Conservation (phyloP, 169 alveolate species). For the Plasmodium vinckei region DNA sequence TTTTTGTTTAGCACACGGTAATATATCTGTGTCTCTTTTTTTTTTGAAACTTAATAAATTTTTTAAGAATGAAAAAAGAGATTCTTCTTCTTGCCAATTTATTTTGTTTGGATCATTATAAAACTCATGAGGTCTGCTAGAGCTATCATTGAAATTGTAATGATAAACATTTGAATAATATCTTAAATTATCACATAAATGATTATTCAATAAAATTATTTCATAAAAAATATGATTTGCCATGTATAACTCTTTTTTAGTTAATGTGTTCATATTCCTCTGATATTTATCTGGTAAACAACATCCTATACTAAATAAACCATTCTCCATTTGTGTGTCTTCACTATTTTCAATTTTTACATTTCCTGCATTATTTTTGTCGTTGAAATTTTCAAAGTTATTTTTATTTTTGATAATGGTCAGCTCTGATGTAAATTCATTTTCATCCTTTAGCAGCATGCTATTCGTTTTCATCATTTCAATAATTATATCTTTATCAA, state of each 20-base stretch:
- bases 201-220: slow-evolving; percentile 55
- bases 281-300: slow-evolving; percentile 70
- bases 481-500: slow-evolving; percentile 50
- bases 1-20: slow-evolving; percentile 11
- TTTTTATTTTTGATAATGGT: neutral
- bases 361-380: neutral
- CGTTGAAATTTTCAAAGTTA: neutral
- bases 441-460: neutral
- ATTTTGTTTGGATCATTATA: slow-evolving; percentile 65
- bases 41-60: slow-evolving; percentile 63
- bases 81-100: slow-evolving; percentile 33
- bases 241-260: slow-evolving; percentile 49
- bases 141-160: slow-evolving; percentile 20
- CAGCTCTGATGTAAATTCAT: neutral
- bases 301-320: slow-evolving; percentile 42
- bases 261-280: slow-evolving; percentile 47
- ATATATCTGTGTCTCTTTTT: slow-evolving; percentile 35
- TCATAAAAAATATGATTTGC: slow-evolving; percentile 73
- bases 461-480: slow-evolving; percentile 19
- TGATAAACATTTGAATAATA: slow-evolving; percentile 57
- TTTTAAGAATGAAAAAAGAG: slow-evolving; percentile 61
- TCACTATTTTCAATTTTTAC: neutral
- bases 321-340: neutral
- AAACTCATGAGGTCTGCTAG: slow-evolving; percentile 19
- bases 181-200: slow-evolving; percentile 70